These are phyloP conservation scores for Wickerhamomyces rabaulensis DNA, from an alignment of 805 yeast genomes.

Conservation along the genomic window DNA sequence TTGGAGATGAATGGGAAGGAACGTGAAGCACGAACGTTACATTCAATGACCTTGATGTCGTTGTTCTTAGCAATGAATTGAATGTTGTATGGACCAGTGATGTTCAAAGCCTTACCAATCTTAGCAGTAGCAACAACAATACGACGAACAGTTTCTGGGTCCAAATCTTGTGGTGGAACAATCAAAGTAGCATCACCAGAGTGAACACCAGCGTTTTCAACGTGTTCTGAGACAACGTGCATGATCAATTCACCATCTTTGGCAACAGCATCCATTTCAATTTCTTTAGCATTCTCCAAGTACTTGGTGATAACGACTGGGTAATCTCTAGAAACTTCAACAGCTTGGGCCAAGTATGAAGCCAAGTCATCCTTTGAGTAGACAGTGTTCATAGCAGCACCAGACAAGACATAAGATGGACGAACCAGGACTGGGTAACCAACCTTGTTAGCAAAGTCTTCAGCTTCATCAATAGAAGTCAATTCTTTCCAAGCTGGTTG, in stretches of 20 bases:
- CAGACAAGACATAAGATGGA: conserved; percentile 95
- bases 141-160: conserved; percentile 83
- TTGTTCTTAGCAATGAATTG: conserved; percentile 95
- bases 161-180: conserved; percentile 95
- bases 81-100: conserved; percentile 96
- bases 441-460: conserved; percentile 83
- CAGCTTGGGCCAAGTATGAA: conserved; percentile 86
- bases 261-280: conserved; percentile 99
- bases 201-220: conserved; percentile 98
- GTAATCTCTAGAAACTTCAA: conserved; percentile 94
- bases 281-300: conserved; percentile 95
- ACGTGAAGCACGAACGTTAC: conserved; percentile 98
- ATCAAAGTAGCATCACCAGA: conserved; percentile 98
- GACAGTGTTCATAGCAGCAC: conserved; percentile 99
- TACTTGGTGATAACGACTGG: conserved; percentile 97
- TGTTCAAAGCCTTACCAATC: conserved; percentile 90
- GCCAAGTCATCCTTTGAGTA: conserved; percentile 86
- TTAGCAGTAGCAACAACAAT: conserved; percentile 95
- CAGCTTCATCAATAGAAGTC: conserved; percentile 90
- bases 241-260: conserved; percentile 88
- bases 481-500: conserved; percentile 99
- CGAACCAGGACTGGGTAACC: conserved; percentile 94
- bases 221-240: conserved; percentile 98
- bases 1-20: conserved; percentile 98
- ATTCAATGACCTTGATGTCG: conserved; percentile 95